These are phyloP conservation scores for Rhodotorula diobovata DNA, from an alignment of 768 basidiomycete species.

Conservation along the genomic window DNA sequence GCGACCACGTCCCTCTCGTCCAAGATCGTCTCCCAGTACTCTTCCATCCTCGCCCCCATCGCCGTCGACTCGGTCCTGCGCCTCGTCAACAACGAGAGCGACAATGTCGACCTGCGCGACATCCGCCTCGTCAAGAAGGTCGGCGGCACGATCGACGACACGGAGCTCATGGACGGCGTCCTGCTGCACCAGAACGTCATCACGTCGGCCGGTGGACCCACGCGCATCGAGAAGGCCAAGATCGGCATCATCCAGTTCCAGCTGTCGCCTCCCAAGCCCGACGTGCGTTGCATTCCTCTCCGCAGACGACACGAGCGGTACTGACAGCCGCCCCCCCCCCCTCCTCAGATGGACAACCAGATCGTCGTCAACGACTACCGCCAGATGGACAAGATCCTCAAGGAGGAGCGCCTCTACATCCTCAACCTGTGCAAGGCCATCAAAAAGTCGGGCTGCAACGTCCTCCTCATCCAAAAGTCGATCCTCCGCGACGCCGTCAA, in stretches of 20 bases:
- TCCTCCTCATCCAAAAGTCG: conserved; percentile 97
- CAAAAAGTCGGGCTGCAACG: conserved; percentile 99
- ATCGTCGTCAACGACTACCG: conserved; percentile 99
- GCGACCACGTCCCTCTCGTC: conserved; percentile 95
- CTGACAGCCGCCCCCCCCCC: neutral
- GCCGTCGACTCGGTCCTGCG: conserved; percentile 94
- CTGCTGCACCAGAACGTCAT: conserved; percentile 97
- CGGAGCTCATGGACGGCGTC: conserved; percentile 84
- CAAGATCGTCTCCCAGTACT: conserved; percentile 99
- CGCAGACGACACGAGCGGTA: no score
- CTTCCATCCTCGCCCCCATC: conserved; percentile 94
- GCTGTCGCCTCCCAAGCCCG: conserved; percentile 92
- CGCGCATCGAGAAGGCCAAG: conserved; percentile 95
- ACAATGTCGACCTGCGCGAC: conserved; percentile 90
- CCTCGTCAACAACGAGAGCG: conserved; percentile 74
- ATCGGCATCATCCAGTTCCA: conserved; percentile 99
- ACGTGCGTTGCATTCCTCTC: conserved; percentile 54
- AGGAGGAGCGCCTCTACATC: conserved; percentile 96
- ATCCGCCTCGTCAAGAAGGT: conserved; percentile 96
- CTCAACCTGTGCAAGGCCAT: conserved; percentile 98
- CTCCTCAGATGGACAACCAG: conserved; percentile 91
- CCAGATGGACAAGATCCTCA: conserved; percentile 99
- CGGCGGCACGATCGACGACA: conserved; percentile 98
- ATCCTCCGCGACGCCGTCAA: conserved; percentile 99
- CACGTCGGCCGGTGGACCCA: conserved; percentile 81